phyloP scores from a whole-genome alignment of 768 basidiomycete species.

The Suillus sp. region DNA sequence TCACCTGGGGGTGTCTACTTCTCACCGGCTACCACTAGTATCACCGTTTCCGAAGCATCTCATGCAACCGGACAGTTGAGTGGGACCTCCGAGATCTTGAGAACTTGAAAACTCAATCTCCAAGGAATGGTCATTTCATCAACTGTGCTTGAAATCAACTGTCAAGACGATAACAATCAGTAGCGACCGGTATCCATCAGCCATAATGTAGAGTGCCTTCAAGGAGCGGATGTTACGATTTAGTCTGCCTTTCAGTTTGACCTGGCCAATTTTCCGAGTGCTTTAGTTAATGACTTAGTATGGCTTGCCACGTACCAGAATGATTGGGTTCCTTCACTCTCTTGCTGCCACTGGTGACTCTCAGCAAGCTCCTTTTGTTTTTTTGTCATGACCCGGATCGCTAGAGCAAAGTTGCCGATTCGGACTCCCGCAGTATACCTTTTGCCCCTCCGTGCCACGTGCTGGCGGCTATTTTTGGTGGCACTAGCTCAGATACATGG shows the following conservation, averaged over 20 bases:
- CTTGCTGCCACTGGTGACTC: background rate
- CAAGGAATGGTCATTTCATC: slow-evolving; percentile 26
- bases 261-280: too few relatives aligned
- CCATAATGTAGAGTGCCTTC: too few relatives aligned
- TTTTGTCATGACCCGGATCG: background rate
- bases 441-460: background rate
- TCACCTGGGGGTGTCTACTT: too few relatives aligned
- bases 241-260: background rate
- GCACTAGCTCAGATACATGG: slow-evolving; percentile 20
- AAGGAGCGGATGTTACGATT: background rate
- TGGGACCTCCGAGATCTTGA: background rate
- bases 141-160: too few relatives aligned
- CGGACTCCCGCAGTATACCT: background rate
- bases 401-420: background rate
- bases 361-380: background rate
- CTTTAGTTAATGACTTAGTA: too few relatives aligned
- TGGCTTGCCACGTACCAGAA: background rate
- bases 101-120: slow-evolving; percentile 2
- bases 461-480: slow-evolving; percentile 5
- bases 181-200: too few relatives aligned
- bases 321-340: background rate
- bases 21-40: background rate
- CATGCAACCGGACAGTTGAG: too few relatives aligned
- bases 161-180: too few relatives aligned
- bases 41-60: background rate